phyloP scores from a whole-genome alignment of 805 yeast species.

The Candida loeiensis region DNA sequence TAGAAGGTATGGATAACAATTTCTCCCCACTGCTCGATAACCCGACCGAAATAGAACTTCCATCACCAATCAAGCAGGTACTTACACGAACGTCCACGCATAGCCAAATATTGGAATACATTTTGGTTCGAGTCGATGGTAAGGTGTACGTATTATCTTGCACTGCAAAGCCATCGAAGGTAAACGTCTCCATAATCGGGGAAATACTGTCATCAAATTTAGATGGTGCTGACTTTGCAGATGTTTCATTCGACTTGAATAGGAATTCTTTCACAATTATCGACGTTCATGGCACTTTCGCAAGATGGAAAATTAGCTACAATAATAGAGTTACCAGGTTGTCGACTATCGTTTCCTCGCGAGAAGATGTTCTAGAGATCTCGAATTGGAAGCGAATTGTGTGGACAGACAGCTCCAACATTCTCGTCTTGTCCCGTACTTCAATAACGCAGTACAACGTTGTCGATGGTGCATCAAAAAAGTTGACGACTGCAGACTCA shows the following conservation, averaged over 20 bases:
- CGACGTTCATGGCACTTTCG: conserved; percentile 55
- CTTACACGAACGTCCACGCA: conserved; percentile 23
- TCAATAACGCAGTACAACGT: conserved; percentile 33
- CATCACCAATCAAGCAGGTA: conserved; percentile 41
- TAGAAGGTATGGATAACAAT: not conserved
- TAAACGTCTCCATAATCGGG: conserved; percentile 13
- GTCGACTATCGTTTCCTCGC: not conserved
- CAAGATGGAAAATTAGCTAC: conserved; percentile 27
- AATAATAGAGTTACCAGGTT: not conserved
- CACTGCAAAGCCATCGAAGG: not conserved
- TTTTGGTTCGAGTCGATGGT: conserved; percentile 38
- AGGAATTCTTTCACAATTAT: conserved; percentile 35
- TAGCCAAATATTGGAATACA: conserved; percentile 20
- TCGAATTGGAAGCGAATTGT: conserved; percentile 52
- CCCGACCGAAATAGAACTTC: conserved; percentile 16
- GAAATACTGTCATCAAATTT: conserved; percentile 20
- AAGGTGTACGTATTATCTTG: conserved; percentile 33
- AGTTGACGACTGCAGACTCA: conserved; percentile 46
- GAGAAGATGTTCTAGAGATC: conserved; percentile 38
- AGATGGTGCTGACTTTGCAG: conserved; percentile 39
- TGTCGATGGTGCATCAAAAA: conserved; percentile 19
- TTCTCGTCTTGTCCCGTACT: conserved; percentile 42
- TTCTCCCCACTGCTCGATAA: conserved; percentile 2
- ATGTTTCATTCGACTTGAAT: conserved; percentile 39
- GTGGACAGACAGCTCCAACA: conserved; percentile 38